A percentile compares a stretch with the other conserved stretches of the same genome.
These are phyloP conservation scores for Tetrahymena elliotti DNA, from an alignment of 73 alveolate species.

Conservation along the genomic window DNA sequence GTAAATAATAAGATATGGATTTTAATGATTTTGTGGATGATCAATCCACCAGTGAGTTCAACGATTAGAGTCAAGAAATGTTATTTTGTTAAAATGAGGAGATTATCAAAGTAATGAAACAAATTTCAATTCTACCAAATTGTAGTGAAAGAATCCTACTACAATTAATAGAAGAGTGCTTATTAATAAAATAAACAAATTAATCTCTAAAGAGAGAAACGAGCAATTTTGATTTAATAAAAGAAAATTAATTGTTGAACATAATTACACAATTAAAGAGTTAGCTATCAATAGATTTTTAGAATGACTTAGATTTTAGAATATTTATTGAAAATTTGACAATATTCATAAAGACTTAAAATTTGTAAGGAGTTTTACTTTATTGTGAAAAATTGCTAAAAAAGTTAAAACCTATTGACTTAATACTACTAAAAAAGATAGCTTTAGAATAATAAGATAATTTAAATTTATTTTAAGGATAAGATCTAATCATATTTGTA, in stretches of 20 bases:
- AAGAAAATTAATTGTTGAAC: too few species aligned
- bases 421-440: too few species aligned
- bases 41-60: background rate
- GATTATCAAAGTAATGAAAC: too few species aligned
- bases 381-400: background rate
- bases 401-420: background rate
- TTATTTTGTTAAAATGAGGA: background rate
- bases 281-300: background rate
- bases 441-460: background rate
- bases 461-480: background rate
- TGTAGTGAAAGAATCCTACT: background rate
- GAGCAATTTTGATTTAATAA: background rate
- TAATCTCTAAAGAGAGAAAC: background rate
- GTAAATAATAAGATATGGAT: too few species aligned
- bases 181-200: background rate
- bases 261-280: too few species aligned
- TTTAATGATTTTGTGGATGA: background rate
- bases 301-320: background rate
- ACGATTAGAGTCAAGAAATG: too few species aligned
- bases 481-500: too few species aligned
- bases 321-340: too few species aligned
- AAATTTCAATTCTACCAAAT: background rate
- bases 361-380: too few species aligned
- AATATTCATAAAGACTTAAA: background rate
- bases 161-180: background rate